Evolutionary conservation across 306 rosid species (phyloP).

Genomic region (Oemleria cerasiformis): DNA sequence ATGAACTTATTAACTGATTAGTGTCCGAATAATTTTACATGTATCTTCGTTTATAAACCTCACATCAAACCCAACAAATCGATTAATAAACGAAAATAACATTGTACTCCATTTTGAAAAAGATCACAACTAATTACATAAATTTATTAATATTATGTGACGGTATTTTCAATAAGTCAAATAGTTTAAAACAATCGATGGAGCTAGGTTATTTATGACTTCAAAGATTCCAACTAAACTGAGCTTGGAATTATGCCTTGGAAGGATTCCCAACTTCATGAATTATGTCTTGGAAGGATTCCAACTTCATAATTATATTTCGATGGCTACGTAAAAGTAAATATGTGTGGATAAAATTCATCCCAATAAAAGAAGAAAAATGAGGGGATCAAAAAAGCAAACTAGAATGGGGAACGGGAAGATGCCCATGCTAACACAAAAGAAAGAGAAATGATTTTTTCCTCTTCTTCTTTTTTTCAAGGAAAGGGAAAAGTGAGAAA

Average conservation of each 20-base stretch:
- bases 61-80: not conserved
- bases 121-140: no score
- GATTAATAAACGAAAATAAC: not conserved
- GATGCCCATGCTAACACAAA: not conserved
- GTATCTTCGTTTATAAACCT: no score
- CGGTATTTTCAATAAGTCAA: no score
- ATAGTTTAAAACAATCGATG: no score
- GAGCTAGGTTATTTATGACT: not conserved
- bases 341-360: not conserved
- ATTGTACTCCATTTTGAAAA: no score
- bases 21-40: no score
- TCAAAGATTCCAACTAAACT: not conserved
- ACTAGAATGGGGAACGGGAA: not conserved
- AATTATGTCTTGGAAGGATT: not conserved
- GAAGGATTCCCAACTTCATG: slow-evolving; percentile 3
- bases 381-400: not conserved
- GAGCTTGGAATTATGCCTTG: not conserved
- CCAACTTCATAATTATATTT: not conserved
- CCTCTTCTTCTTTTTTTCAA: not conserved
- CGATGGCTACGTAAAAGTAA: not conserved
- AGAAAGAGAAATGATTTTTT: not conserved
- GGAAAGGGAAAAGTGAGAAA: not conserved
- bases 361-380: not conserved
- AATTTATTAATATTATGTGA: no score
- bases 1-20: no score